Evolutionary conservation across 768 basidiomycete genomes (phyloP).

Genomic region (Daedaleopsis sinensis): DNA sequence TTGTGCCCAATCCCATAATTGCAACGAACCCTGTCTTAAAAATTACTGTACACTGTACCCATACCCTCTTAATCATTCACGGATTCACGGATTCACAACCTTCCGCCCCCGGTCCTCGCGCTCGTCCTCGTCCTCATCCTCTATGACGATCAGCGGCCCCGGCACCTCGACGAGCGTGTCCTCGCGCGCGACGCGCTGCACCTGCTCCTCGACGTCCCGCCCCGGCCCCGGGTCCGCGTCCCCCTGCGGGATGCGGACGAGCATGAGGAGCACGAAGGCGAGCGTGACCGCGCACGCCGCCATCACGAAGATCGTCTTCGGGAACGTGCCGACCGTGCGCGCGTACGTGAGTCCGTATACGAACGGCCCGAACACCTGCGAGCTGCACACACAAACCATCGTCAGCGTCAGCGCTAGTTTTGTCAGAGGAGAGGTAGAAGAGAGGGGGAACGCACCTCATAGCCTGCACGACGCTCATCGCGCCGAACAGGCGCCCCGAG

Average conservation of each 20-base stretch:
- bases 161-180: conserved; percentile 20
- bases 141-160: conserved; percentile 19
- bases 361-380: conserved; percentile 70
- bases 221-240: background rate
- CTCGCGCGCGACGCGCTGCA: conserved; percentile 10
- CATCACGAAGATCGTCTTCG: conserved; percentile 70
- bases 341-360: conserved; percentile 74
- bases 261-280: conserved; percentile 47
- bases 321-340: conserved; percentile 69
- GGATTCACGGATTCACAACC: conserved; percentile 11
- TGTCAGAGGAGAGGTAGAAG: background rate
- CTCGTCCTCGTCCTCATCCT: conserved; percentile 17
- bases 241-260: conserved; percentile 46
- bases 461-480: conserved; percentile 72
- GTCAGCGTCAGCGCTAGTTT: no score
- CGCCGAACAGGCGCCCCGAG: conserved; percentile 79
- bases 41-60: no score
- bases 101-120: conserved; percentile 2
- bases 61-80: no score
- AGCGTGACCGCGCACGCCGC: conserved; percentile 43
- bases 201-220: conserved; percentile 21
- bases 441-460: conserved; percentile 47
- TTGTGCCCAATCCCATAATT: no score
- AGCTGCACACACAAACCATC: conserved; percentile 43
- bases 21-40: no score